phyloP scores from a whole-genome alignment of 805 yeast genomes.

The Barnettozyma populi region DNA sequence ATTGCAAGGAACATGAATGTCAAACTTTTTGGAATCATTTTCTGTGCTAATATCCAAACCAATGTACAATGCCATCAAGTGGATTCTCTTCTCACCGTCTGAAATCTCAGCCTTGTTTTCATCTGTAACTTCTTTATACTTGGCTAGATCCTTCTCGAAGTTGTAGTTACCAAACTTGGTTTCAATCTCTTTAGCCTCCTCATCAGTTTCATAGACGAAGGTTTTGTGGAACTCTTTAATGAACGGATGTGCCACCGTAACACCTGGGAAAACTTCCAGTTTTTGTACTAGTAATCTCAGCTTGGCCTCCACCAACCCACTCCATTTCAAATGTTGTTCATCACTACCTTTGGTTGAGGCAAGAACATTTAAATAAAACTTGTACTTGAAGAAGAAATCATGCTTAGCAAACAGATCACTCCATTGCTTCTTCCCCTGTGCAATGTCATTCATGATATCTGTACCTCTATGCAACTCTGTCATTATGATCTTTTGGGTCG shows the following conservation, averaged over 20 bases:
- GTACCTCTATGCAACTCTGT: constrained; percentile 77
- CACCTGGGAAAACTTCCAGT: constrained; percentile 70
- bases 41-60: constrained; percentile 52
- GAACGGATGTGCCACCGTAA: constrained; percentile 85
- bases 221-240: constrained; percentile 66
- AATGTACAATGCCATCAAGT: constrained; percentile 70
- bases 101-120: constrained; percentile 31
- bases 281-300: constrained; percentile 77
- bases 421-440: constrained; percentile 64
- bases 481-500: constrained; percentile 79
- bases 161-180: constrained; percentile 56
- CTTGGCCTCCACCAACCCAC: constrained; percentile 89
- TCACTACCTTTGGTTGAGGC: constrained; percentile 67
- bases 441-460: constrained; percentile 63
- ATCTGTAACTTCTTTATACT: constrained; percentile 28
- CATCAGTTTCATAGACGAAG: constrained; percentile 43
- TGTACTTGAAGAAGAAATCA: constrained; percentile 76
- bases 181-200: constrained; percentile 52
- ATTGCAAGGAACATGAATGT: constrained; percentile 83
- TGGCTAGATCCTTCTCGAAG: constrained; percentile 42
- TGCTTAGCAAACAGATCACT: constrained; percentile 70
- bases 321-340: constrained; percentile 87
- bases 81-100: constrained; percentile 35
- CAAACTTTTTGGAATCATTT: constrained; percentile 55
- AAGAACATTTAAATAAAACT: constrained; percentile 77